Percentiles rank a stretch among this genome's conserved stretches.
Evolutionary conservation across 1,284 basidiomycete species (phyloP).

Genomic region (Boletus putidus): DNA sequence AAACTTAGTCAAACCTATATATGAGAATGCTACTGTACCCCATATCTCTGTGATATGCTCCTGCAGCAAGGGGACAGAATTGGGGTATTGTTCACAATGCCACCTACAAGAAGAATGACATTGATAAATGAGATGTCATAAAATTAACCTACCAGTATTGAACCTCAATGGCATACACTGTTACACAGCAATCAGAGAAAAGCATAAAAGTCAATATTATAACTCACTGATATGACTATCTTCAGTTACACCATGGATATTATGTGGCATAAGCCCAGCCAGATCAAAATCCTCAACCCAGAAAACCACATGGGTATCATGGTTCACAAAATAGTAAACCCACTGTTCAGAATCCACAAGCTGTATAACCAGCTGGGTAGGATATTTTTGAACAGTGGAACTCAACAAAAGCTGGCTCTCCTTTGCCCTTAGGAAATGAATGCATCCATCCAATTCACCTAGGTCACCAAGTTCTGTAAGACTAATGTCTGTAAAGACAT

Average conservation of each 20-base stretch:
- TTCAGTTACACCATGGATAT: neutral
- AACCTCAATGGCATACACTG: neutral
- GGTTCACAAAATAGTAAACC: constrained; percentile 2
- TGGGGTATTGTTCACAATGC: constrained; percentile 2
- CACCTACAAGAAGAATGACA: neutral
- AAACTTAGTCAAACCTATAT: neutral
- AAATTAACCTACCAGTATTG: neutral
- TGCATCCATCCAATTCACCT: neutral
- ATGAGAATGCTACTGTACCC: neutral
- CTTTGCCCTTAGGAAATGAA: neutral
- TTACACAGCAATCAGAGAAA: neutral
- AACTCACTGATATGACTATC: constrained; percentile 1
- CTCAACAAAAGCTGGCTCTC: neutral
- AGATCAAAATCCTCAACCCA: neutral
- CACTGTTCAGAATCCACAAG: neutral
- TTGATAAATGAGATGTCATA: too few species aligned
- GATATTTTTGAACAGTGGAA: neutral
- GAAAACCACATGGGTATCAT: neutral
- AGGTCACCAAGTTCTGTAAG: neutral
- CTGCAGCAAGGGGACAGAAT: neutral
- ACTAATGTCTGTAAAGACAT: neutral
- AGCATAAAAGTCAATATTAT: neutral
- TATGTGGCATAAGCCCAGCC: neutral
- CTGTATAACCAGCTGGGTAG: constrained; percentile 2
- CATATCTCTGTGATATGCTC: neutral